Evolutionary conservation across 192 early-diverging fungal genomes (phyloP).

Genomic region (Spinellus fusiger): DNA sequence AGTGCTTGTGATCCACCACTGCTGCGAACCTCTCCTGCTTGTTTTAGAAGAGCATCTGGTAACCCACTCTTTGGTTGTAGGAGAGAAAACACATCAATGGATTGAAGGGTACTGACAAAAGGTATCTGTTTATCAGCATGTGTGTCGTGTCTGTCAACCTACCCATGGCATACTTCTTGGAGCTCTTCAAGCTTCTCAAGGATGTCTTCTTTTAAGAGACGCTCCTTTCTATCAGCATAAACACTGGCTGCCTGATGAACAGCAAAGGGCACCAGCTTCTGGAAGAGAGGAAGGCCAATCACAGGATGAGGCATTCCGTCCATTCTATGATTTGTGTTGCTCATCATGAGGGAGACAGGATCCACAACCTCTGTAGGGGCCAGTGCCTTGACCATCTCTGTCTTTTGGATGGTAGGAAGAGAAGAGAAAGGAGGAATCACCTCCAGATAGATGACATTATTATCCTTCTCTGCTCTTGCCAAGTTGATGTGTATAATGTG

Average conservation of each 20-base stretch:
- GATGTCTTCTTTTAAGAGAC: constrained; percentile 64
- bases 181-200: constrained; percentile 60
- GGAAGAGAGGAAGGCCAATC: constrained; percentile 71
- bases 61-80: constrained; percentile 58
- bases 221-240: constrained; percentile 79
- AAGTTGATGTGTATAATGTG: constrained; percentile 28
- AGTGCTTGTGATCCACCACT: constrained; percentile 64
- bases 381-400: constrained; percentile 65
- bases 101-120: constrained; percentile 25
- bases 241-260: constrained; percentile 86
- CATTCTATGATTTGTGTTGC: constrained; percentile 34
- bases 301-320: constrained; percentile 33
- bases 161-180: constrained; percentile 62
- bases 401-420: constrained; percentile 55
- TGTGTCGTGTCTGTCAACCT: neutral
- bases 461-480: constrained; percentile 73
- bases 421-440: constrained; percentile 57
- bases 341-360: constrained; percentile 60
- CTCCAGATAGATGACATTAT: constrained; percentile 86
- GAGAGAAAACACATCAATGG: constrained; percentile 20
- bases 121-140: neutral
- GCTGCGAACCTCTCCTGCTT: constrained; percentile 67
- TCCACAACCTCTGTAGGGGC: constrained; percentile 52
- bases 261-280: constrained; percentile 81
- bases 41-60: constrained; percentile 66